phyloP scores from a whole-genome alignment of 2,329 filamentous ascomycete genomes.

The Dothistroma septosporum region DNA sequence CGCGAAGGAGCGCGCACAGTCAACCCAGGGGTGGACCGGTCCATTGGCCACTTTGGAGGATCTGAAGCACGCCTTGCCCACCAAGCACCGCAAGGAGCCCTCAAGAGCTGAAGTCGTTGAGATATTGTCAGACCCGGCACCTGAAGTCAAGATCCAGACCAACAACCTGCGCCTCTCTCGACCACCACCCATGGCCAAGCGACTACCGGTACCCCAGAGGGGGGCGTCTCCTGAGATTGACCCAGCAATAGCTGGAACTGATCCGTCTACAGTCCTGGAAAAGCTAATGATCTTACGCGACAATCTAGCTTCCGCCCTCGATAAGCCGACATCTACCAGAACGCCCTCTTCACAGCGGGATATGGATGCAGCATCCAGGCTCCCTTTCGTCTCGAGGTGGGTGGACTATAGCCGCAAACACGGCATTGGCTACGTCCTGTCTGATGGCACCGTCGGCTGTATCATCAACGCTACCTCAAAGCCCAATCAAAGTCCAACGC shows the following conservation, averaged over 20 bases:
- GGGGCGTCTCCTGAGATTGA: constrained; percentile 14
- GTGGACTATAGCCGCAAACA: constrained; percentile 87
- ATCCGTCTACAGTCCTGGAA: constrained; percentile 44
- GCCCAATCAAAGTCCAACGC: constrained; percentile 37
- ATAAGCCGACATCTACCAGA: constrained; percentile 38
- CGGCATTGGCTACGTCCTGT: constrained; percentile 77
- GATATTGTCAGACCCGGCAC: constrained; percentile 34
- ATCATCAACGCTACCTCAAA: constrained; percentile 46
- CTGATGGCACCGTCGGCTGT: constrained; percentile 75
- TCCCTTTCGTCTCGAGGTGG: constrained; percentile 66
- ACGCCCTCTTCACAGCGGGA: constrained; percentile 21
- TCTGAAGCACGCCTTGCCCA: constrained; percentile 28
- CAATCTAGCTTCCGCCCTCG: constrained; percentile 44
- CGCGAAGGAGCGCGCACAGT: constrained; percentile 21
- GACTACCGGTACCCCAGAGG: constrained; percentile 25
- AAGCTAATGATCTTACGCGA: constrained; percentile 44
- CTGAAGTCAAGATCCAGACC: constrained; percentile 25
- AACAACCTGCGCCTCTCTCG: constrained; percentile 26
- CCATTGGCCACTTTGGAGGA: constrained; percentile 34
- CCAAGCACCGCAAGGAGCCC: constrained; percentile 26
- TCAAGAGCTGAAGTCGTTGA: constrained; percentile 33
- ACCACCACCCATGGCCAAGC: constrained; percentile 28
- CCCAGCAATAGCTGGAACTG: constrained; percentile 36
- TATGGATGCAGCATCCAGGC: constrained; percentile 37
- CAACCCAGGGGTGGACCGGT: constrained; percentile 24